A percentile compares a stretch with the other conserved stretches of the same genome.
Evolutionary conservation across 2,329 filamentous ascomycete genomes (phyloP).

Genomic region (Pleoardoris graminearum): DNA sequence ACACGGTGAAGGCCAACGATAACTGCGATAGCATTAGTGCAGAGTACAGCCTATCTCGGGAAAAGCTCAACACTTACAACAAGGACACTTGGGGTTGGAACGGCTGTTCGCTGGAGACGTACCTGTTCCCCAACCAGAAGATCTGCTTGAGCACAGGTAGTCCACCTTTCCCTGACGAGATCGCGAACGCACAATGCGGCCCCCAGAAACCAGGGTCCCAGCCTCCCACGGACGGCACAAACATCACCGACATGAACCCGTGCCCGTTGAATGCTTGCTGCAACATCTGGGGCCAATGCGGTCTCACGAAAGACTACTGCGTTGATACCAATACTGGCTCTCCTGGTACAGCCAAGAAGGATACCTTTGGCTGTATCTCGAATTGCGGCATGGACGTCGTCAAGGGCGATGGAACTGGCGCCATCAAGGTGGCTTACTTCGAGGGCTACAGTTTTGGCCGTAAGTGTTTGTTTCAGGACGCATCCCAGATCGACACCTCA

Average conservation of each 20-base stretch:
- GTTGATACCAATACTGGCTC: too few species aligned
- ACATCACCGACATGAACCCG: too few species aligned
- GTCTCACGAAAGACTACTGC: slow-evolving; percentile 15
- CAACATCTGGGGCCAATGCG: slow-evolving; percentile 25
- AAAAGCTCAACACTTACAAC: slow-evolving; percentile 13
- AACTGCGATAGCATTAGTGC: slow-evolving; percentile 14
- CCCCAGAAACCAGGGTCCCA: background rate
- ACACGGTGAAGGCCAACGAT: slow-evolving; percentile 10
- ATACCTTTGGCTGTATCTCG: slow-evolving; percentile 4
- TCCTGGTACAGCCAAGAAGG: too few species aligned
- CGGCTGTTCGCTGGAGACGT: slow-evolving; percentile 15
- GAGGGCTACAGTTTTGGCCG: slow-evolving; percentile 16
- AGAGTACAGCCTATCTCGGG: background rate
- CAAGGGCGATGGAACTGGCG: slow-evolving; percentile 5
- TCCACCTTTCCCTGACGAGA: slow-evolving; percentile 20
- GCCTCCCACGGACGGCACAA: background rate
- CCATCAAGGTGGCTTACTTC: slow-evolving; percentile 18
- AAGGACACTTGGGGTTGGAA: slow-evolving; percentile 22
- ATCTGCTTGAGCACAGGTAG: slow-evolving; percentile 17
- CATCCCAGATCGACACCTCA: too few species aligned
- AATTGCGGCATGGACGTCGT: slow-evolving; percentile 19
- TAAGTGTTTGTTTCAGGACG: too few species aligned
- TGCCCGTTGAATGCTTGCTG: slow-evolving; percentile 27
- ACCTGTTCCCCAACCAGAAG: background rate
- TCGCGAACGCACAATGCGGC: slow-evolving; percentile 14